Percentiles rank a stretch among this genome's conserved stretches.
These are phyloP conservation scores for Sugiyamaella americana DNA, from an alignment of 805 yeast genomes.

Conservation along the genomic window DNA sequence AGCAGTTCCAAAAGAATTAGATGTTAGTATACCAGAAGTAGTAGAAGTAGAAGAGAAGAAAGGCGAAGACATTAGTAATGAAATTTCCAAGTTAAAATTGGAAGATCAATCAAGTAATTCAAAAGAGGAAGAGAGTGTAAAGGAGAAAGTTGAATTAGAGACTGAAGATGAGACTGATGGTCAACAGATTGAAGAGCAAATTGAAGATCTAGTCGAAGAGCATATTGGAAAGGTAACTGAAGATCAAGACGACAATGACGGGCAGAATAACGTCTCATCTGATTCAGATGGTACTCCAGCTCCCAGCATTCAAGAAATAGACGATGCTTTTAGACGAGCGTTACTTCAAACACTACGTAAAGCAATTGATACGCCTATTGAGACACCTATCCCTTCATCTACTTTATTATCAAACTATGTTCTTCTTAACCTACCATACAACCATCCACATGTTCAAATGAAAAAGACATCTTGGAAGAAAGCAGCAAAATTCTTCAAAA, in stretches of 20 bases:
- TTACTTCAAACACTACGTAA: slow-evolving; percentile 60
- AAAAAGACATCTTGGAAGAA: slow-evolving; percentile 89
- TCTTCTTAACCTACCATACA: slow-evolving; percentile 60
- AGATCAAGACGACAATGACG: slow-evolving; percentile 16
- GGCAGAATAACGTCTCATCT: slow-evolving; percentile 1
- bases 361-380: slow-evolving; percentile 32
- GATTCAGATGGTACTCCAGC: slow-evolving; percentile 1
- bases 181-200: not conserved
- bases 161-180: not conserved
- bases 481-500: slow-evolving; percentile 74
- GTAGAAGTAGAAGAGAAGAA: not conserved
- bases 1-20: slow-evolving; percentile 37
- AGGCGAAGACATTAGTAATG: not conserved
- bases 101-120: not conserved
- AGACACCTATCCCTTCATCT: slow-evolving; percentile 66
- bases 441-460: slow-evolving; percentile 36
- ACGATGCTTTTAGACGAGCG: slow-evolving; percentile 66
- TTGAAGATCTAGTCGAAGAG: slow-evolving; percentile 3
- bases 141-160: not conserved
- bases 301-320: slow-evolving; percentile 39
- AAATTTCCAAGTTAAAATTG: not conserved
- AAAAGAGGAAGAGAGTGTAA: not conserved
- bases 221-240: slow-evolving; percentile 8
- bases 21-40: not conserved
- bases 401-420: slow-evolving; percentile 67